Conservation (phyloP, 2,329 filamentous ascomycete species). For the Aspergillus ruber region DNA sequence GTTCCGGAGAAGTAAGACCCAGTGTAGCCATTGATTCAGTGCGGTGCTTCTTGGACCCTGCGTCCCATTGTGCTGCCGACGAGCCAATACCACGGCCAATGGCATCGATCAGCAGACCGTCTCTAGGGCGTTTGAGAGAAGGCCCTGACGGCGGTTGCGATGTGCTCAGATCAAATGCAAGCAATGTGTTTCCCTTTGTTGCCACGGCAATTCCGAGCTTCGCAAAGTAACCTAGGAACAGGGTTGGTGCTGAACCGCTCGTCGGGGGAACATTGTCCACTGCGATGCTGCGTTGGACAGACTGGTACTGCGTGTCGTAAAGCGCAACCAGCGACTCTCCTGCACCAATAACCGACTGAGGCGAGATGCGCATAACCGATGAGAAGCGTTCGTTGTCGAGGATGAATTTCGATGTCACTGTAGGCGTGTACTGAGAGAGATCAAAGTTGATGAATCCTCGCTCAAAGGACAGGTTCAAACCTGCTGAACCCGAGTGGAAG, state of each 20-base stretch:
- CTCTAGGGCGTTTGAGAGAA: slow-evolving; percentile 34
- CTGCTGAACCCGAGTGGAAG: slow-evolving; percentile 34
- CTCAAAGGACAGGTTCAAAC: slow-evolving; percentile 34
- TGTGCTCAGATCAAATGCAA: slow-evolving; percentile 39
- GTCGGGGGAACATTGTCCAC: slow-evolving; percentile 23
- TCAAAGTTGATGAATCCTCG: slow-evolving; percentile 38
- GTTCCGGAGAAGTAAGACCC: slow-evolving; percentile 25
- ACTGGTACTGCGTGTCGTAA: slow-evolving; percentile 43
- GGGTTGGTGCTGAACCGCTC: slow-evolving; percentile 18
- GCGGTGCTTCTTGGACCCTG: slow-evolving; percentile 23
- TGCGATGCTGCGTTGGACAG: slow-evolving; percentile 38
- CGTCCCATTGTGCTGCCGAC: slow-evolving; percentile 22
- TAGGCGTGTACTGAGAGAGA: slow-evolving; percentile 37
- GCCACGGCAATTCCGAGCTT: slow-evolving; percentile 40
- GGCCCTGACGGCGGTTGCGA: slow-evolving; percentile 20
- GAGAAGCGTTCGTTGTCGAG: slow-evolving; percentile 31
- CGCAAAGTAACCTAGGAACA: slow-evolving; percentile 39
- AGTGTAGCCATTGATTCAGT: slow-evolving; percentile 24
- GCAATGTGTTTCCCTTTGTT: slow-evolving; percentile 33
- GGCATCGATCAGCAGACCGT: slow-evolving; percentile 37
- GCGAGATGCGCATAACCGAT: slow-evolving; percentile 38
- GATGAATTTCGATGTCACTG: slow-evolving; percentile 32
- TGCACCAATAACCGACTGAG: slow-evolving; percentile 37
- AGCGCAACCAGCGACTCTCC: slow-evolving; percentile 37
- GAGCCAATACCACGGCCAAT: slow-evolving; percentile 37